Evolutionary conservation across 192 early-diverging fungal species (phyloP).

Genomic region (Rhizoclosmatium globosum): DNA sequence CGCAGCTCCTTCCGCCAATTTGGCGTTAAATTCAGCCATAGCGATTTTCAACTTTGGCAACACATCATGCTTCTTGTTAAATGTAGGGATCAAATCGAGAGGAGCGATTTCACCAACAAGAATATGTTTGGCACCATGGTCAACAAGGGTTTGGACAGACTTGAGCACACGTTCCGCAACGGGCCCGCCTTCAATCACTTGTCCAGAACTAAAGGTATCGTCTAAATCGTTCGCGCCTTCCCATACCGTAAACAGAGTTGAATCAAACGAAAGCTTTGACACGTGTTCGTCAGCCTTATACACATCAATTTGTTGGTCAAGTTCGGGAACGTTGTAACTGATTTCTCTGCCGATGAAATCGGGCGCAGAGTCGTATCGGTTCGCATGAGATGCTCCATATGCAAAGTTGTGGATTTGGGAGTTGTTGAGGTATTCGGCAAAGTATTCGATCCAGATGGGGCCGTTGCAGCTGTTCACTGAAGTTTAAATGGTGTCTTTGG

Average conservation of each 20-base stretch:
- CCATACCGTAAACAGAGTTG: constrained; percentile 23
- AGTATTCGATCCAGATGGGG: constrained; percentile 53
- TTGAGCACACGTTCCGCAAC: background rate
- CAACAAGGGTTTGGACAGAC: background rate
- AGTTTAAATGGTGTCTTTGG: background rate
- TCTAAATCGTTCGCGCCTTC: constrained; percentile 19
- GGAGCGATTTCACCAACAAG: background rate
- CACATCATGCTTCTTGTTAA: background rate
- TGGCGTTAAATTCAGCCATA: no score
- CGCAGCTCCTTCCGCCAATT: no score
- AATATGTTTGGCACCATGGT: background rate
- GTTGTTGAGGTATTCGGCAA: constrained; percentile 27
- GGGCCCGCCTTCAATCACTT: background rate
- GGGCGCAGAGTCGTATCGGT: background rate
- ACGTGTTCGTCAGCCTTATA: background rate
- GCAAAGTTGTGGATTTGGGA: constrained; percentile 49
- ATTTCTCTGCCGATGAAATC: background rate
- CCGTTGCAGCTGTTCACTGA: constrained; percentile 44
- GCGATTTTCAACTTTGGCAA: background rate
- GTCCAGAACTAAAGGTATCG: background rate
- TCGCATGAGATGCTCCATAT: constrained; percentile 51
- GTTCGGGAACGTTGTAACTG: constrained; percentile 11
- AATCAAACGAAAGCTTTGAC: background rate
- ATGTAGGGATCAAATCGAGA: background rate
- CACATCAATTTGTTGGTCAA: background rate